Conservation (phyloP, 1,139 yeast genomes). For the Kodamaea anthophila region DNA sequence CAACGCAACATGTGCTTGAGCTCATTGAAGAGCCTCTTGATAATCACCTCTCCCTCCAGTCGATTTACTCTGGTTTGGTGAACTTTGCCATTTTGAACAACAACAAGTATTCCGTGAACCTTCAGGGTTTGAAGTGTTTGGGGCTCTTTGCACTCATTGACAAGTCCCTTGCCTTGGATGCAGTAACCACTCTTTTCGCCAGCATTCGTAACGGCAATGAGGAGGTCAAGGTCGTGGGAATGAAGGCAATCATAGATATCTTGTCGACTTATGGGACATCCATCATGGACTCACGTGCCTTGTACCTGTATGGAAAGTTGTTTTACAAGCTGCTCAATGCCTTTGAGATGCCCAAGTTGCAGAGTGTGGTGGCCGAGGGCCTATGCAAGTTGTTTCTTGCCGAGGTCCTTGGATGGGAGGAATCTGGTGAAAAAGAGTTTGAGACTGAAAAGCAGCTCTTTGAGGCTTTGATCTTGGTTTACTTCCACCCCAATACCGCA, state of each 20-base stretch:
- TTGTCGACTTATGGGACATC: conserved; percentile 69
- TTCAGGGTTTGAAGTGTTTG: conserved; percentile 66
- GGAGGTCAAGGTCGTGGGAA: conserved; percentile 52
- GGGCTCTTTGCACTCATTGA: conserved; percentile 79
- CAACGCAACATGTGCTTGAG: conserved; percentile 69
- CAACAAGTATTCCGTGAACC: conserved; percentile 52
- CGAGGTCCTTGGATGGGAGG: conserved; percentile 52
- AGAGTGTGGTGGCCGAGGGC: conserved; percentile 82
- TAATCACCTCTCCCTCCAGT: conserved; percentile 61
- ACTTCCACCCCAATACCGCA: conserved; percentile 64
- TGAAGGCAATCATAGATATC: conserved; percentile 72
- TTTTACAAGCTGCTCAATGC: conserved; percentile 62
- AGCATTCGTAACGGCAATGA: conserved; percentile 34
- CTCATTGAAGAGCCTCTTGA: conserved; percentile 59
- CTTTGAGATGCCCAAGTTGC: conserved; percentile 57
- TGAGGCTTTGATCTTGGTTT: conserved; percentile 65
- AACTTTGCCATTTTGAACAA: conserved; percentile 70
- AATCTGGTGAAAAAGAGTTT: conserved; percentile 11
- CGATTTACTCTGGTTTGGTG: conserved; percentile 71
- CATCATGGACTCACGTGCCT: conserved; percentile 45
- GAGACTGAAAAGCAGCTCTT: conserved; percentile 43
- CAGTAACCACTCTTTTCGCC: conserved; percentile 12
- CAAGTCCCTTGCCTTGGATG: conserved; percentile 18
- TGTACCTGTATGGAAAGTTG: conserved; percentile 45
- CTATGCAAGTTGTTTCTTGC: conserved; percentile 77